A percentile compares a stretch with the other conserved stretches of the same genome.
Conservation (phyloP, 176 grass and related monocot genomes). For the Zoysia pacifica region DNA sequence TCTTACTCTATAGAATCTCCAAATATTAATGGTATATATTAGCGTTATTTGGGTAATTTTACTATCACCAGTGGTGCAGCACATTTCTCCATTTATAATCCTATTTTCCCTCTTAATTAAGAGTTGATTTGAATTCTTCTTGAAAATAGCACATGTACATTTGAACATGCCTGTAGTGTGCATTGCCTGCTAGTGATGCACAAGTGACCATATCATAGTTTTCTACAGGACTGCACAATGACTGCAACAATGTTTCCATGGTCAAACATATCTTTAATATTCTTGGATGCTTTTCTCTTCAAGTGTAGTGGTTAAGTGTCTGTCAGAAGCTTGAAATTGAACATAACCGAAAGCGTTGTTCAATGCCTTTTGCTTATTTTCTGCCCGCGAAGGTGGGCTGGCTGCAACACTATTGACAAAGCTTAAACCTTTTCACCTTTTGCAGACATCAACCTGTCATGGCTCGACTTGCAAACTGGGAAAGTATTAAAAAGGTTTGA, state of each 20-base stretch:
- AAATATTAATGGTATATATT: constrained; percentile 17
- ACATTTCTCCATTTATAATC: background rate
- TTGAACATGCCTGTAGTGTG: constrained; percentile 1
- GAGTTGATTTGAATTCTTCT: constrained; percentile 4
- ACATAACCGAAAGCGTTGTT: background rate
- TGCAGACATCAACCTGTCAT: constrained; percentile 80
- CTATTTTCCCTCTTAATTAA: background rate
- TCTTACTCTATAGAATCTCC: constrained; percentile 22
- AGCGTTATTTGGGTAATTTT: constrained; percentile 14
- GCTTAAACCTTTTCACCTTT: constrained; percentile 32
- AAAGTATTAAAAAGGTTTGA: constrained; percentile 83
- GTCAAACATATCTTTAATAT: constrained; percentile 10
- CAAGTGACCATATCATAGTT: constrained; percentile 4
- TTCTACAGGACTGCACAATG: constrained; percentile 4
- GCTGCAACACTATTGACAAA: background rate
- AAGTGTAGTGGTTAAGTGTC: constrained; percentile 17
- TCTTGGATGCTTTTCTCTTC: constrained; percentile 15
- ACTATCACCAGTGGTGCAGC: background rate
- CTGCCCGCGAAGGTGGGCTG: background rate
- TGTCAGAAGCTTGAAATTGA: constrained; percentile 25
- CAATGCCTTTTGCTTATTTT: constrained; percentile 15
- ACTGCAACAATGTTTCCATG: constrained; percentile 29
- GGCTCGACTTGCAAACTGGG: constrained; percentile 93
- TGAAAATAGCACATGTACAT: constrained; percentile 10
- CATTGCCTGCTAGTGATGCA: background rate